Conservation (phyloP, 371 early-diverging fungal genomes). For the Thermomucor indicae-seudaticae region DNA sequence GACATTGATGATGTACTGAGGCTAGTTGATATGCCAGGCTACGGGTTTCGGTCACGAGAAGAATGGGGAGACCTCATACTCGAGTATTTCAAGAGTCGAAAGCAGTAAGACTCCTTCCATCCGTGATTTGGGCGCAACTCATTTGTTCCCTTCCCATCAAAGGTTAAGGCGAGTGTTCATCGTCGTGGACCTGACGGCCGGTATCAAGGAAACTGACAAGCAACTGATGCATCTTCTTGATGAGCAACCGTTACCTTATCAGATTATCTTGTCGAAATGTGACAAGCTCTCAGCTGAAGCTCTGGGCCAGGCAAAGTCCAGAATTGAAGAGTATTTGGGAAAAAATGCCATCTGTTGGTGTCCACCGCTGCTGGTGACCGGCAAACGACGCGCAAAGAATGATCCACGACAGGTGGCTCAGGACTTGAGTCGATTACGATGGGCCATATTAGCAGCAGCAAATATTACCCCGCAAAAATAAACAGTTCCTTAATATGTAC, state of each 20-base stretch:
- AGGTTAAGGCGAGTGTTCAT: constrained; percentile 64
- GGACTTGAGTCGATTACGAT: constrained; percentile 24
- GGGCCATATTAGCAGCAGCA: constrained; percentile 29
- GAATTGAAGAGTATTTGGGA: constrained; percentile 43
- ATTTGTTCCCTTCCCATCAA: neutral
- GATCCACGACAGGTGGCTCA: constrained; percentile 13
- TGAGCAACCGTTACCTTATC: constrained; percentile 51
- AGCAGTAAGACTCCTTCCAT: constrained; percentile 41
- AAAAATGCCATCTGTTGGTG: constrained; percentile 52
- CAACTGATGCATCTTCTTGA: constrained; percentile 59
- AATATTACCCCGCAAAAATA: too few species aligned
- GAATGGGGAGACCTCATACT: constrained; percentile 74
- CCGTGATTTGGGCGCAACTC: neutral
- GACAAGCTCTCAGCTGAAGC: constrained; percentile 50
- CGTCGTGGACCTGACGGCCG: constrained; percentile 65
- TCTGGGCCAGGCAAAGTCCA: constrained; percentile 30
- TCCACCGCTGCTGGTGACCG: constrained; percentile 41
- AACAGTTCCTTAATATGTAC: too few species aligned
- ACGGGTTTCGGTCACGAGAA: constrained; percentile 66
- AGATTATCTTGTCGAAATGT: constrained; percentile 64
- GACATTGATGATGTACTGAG: constrained; percentile 50
- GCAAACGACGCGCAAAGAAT: constrained; percentile 22
- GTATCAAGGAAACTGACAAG: constrained; percentile 60
- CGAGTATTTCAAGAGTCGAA: constrained; percentile 53
- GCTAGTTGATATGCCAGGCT: constrained; percentile 84